phyloP scores from a whole-genome alignment of 805 yeast genomes.

The Myxozyma melibiosi region DNA sequence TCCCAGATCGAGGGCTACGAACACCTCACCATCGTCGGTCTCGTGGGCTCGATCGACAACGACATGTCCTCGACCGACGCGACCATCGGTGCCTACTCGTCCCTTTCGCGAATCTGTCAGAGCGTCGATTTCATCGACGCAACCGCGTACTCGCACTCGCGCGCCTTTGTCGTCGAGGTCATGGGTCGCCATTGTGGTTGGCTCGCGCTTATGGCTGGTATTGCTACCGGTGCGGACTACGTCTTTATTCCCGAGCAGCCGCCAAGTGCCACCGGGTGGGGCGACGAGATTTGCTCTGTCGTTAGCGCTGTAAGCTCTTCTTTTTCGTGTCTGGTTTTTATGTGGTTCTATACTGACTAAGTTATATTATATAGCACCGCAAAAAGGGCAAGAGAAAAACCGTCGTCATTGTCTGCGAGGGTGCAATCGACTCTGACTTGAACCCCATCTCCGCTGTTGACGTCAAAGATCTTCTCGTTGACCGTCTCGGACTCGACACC shows the following conservation, averaged over 20 bases:
- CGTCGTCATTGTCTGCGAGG: constrained; percentile 96
- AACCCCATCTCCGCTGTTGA: constrained; percentile 77
- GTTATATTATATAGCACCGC: constrained; percentile 61
- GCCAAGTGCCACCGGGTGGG: constrained; percentile 73
- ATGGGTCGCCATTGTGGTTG: constrained; percentile 99
- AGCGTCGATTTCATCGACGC: constrained; percentile 96
- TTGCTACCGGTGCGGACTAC: constrained; percentile 94
- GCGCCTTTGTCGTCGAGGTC: constrained; percentile 97
- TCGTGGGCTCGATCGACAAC: constrained; percentile 96
- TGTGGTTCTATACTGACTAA: not conserved
- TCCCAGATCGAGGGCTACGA: constrained; percentile 64
- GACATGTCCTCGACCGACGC: constrained; percentile 98
- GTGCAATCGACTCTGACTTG: constrained; percentile 84
- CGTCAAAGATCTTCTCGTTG: constrained; percentile 80
- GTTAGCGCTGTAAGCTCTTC: constrained; percentile 48
- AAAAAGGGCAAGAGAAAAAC: constrained; percentile 88
- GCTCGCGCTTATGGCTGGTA: constrained; percentile 97
- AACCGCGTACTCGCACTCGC: constrained; percentile 93
- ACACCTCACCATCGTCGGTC: constrained; percentile 83
- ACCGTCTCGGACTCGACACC: constrained; percentile 81
- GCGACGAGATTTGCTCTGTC: constrained; percentile 71
- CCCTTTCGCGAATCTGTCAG: constrained; percentile 88
- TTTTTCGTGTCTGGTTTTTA: not conserved
- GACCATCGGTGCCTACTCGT: constrained; percentile 94
- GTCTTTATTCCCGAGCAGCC: constrained; percentile 95